Evolutionary conservation across 345 rosid genomes (phyloP).

Genomic region (Lepidium africanum): DNA sequence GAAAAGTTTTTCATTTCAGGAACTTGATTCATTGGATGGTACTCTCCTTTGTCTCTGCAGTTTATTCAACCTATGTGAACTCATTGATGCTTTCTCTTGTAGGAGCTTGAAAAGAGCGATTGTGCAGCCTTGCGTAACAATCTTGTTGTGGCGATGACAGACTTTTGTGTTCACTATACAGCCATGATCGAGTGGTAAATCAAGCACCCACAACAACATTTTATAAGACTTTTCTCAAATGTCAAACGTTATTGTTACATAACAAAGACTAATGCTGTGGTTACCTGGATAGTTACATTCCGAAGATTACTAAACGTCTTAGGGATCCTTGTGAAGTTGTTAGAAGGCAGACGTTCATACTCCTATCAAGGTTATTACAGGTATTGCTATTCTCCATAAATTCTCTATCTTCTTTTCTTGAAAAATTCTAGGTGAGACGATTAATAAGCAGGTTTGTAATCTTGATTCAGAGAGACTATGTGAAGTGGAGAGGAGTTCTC

Average conservation of each 20-base stretch:
- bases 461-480: slow-evolving; percentile 77
- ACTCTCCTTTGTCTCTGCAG: not conserved
- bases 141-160: slow-evolving; percentile 81
- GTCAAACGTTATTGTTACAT: not conserved
- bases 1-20: not conserved
- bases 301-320: slow-evolving; percentile 77
- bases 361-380: slow-evolving; percentile 92
- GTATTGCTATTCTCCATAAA: slow-evolving; percentile 30
- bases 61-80: not conserved
- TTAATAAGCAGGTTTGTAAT: slow-evolving; percentile 2
- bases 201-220: slow-evolving; percentile 6
- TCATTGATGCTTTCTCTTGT: slow-evolving; percentile 16
- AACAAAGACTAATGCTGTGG: slow-evolving; percentile 13
- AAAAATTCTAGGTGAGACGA: not conserved
- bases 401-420: not conserved
- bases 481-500: slow-evolving; percentile 92
- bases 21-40: not conserved
- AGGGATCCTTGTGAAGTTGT: slow-evolving; percentile 87
- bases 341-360: slow-evolving; percentile 85
- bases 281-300: slow-evolving; percentile 56
- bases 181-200: slow-evolving; percentile 90
- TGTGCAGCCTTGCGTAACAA: slow-evolving; percentile 85
- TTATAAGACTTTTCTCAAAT: not conserved
- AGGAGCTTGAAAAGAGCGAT: slow-evolving; percentile 95
- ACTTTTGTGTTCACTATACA: slow-evolving; percentile 88